Evolutionary conservation across 129 eudicot genomes (phyloP).

Genomic region (Artemisia tridentata): DNA sequence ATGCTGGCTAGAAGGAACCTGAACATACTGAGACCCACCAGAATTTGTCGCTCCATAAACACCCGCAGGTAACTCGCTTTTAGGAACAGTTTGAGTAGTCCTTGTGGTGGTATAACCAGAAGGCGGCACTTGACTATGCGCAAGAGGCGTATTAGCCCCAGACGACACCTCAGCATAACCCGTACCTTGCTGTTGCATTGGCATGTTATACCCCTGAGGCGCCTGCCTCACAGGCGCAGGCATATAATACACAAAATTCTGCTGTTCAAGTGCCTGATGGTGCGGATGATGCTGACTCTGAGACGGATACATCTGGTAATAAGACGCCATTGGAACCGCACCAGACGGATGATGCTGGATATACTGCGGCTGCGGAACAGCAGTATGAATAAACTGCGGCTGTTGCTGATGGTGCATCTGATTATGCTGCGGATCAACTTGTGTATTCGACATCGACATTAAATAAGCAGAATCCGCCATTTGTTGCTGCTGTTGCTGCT

Average conservation of each 20-base stretch:
- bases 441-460: constrained; percentile 41
- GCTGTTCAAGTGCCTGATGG: constrained; percentile 58
- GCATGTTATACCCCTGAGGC: constrained; percentile 57
- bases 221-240: constrained; percentile 46
- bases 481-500: constrained; percentile 37
- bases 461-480: constrained; percentile 60
- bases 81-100: constrained; percentile 42
- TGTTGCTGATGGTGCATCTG: constrained; percentile 73
- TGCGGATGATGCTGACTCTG: constrained; percentile 61
- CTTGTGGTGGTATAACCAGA: constrained; percentile 41
- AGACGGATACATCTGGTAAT: constrained; percentile 70
- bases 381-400: constrained; percentile 68
- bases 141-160: constrained; percentile 38
- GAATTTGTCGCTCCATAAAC: constrained; percentile 51
- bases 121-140: constrained; percentile 45
- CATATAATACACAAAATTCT: constrained; percentile 57
- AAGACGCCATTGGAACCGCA: constrained; percentile 54
- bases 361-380: constrained; percentile 45
- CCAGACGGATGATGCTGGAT: constrained; percentile 67
- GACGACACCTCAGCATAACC: constrained; percentile 44
- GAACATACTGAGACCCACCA: constrained; percentile 51
- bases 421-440: constrained; percentile 56
- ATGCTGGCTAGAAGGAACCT: constrained; percentile 56
- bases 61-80: constrained; percentile 53
- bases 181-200: constrained; percentile 31